Evolutionary conservation across 805 yeast genomes (phyloP).

Genomic region (Ogataea neopini): DNA sequence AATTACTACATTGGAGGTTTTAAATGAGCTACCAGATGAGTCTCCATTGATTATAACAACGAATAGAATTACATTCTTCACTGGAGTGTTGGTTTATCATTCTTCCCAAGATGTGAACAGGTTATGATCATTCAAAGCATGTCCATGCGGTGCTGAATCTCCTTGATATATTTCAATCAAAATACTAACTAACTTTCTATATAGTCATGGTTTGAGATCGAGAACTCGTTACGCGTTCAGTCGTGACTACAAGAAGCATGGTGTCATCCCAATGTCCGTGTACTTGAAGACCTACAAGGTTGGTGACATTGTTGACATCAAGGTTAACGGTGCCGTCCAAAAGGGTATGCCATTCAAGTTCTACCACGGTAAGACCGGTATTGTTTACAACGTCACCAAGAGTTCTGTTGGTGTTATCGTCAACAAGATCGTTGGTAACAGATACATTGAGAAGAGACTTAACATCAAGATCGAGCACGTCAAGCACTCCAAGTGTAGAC

Average conservation of each 20-base stretch:
- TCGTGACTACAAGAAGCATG: constrained; percentile 99
- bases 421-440: constrained; percentile 98
- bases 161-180: background rate
- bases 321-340: constrained; percentile 98
- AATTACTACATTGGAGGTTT: background rate
- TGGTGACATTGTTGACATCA: constrained; percentile 99
- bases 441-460: constrained; percentile 98
- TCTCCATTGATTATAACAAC: background rate
- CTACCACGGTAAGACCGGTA: constrained; percentile 99
- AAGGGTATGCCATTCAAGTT: constrained; percentile 99
- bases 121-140: background rate
- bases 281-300: constrained; percentile 98
- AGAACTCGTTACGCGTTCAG: constrained; percentile 99
- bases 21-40: too few species aligned
- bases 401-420: constrained; percentile 96
- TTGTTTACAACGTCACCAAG: constrained; percentile 98
- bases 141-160: background rate
- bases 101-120: too few species aligned
- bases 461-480: constrained; percentile 98
- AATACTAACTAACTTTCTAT: background rate
- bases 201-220: constrained; percentile 98
- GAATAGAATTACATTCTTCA: too few species aligned
- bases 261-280: constrained; percentile 90
- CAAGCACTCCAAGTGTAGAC: constrained; percentile 99
- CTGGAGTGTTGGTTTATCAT: too few species aligned